phyloP scores from a whole-genome alignment of 257 asterid species.

The Ehretia macrophylla region DNA sequence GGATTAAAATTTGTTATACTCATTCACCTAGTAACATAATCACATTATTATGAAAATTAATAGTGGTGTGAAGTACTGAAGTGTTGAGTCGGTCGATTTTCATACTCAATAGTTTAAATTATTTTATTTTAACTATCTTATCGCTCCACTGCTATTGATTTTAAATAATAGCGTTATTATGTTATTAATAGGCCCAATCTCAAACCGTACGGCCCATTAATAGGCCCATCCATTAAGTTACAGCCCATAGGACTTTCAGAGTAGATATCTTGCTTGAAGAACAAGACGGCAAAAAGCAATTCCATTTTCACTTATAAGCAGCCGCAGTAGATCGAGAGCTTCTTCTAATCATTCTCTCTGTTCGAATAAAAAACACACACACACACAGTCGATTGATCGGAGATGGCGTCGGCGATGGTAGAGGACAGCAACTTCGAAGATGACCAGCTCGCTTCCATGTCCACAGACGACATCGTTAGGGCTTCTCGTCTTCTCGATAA shows the following conservation, averaged over 20 bases:
- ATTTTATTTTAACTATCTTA: too few species aligned
- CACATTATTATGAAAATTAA: too few species aligned
- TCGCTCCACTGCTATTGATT: too few species aligned
- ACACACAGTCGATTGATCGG: conserved; percentile 8
- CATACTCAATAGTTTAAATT: too few species aligned
- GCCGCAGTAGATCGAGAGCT: not conserved
- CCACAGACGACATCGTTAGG: conserved; percentile 73
- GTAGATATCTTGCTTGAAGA: not conserved
- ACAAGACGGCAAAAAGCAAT: not conserved
- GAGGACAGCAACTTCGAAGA: conserved; percentile 76
- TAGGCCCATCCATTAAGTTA: not conserved
- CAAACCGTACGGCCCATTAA: not conserved
- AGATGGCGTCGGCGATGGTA: conserved; percentile 84
- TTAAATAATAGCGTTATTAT: too few species aligned
- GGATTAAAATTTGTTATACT: too few species aligned
- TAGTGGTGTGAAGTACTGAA: too few species aligned
- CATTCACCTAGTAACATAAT: too few species aligned
- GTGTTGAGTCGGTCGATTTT: too few species aligned
- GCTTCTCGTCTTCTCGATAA: conserved; percentile 90
- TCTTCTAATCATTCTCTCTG: not conserved
- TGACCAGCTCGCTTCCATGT: conserved; percentile 70
- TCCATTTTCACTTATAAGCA: too few species aligned
- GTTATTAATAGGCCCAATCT: not conserved
- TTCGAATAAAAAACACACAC: not conserved
- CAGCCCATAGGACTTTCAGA: too few species aligned